These are phyloP conservation scores for Trametes gibbosa DNA, from an alignment of 768 basidiomycete genomes.

Conservation along the genomic window DNA sequence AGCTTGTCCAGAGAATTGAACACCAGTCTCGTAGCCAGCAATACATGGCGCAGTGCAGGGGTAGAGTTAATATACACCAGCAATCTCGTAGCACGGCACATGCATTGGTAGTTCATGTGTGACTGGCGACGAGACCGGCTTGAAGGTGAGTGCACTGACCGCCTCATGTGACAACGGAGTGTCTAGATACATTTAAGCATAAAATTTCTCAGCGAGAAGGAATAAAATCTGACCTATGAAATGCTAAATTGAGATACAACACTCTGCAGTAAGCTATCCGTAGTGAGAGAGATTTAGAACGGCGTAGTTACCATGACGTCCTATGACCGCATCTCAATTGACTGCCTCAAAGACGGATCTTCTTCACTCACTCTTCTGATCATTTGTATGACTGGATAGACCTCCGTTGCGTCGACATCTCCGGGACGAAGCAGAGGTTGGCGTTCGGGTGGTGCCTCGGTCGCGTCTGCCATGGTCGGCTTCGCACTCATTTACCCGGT, in stretches of 20 bases:
- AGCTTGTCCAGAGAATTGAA: too few species aligned
- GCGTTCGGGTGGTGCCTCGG: slow-evolving; percentile 27
- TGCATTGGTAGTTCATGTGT: too few species aligned
- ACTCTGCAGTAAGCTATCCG: background rate
- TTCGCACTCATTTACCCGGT: background rate
- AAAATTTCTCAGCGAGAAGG: background rate
- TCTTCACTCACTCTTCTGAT: slow-evolving; percentile 55
- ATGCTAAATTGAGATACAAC: slow-evolving; percentile 38
- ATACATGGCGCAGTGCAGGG: too few species aligned
- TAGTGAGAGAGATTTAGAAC: background rate
- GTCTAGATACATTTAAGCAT: slow-evolving; percentile 43
- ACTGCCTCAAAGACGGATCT: slow-evolving; percentile 18
- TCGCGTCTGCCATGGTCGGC: slow-evolving; percentile 11
- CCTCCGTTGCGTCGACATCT: slow-evolving; percentile 55
- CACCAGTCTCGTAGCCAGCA: too few species aligned
- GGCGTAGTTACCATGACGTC: slow-evolving; percentile 54
- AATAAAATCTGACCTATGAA: slow-evolving; percentile 62
- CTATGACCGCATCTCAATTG: slow-evolving; percentile 34
- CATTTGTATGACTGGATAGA: slow-evolving; percentile 81
- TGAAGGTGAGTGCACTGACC: slow-evolving; percentile 39
- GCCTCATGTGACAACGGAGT: slow-evolving; percentile 82
- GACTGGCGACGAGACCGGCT: too few species aligned
- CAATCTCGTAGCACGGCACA: too few species aligned
- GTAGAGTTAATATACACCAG: too few species aligned
- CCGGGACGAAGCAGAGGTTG: slow-evolving; percentile 46